Evolutionary conservation across 768 basidiomycete genomes (phyloP).

Genomic region (Rhodotorula kratochvilovae): DNA sequence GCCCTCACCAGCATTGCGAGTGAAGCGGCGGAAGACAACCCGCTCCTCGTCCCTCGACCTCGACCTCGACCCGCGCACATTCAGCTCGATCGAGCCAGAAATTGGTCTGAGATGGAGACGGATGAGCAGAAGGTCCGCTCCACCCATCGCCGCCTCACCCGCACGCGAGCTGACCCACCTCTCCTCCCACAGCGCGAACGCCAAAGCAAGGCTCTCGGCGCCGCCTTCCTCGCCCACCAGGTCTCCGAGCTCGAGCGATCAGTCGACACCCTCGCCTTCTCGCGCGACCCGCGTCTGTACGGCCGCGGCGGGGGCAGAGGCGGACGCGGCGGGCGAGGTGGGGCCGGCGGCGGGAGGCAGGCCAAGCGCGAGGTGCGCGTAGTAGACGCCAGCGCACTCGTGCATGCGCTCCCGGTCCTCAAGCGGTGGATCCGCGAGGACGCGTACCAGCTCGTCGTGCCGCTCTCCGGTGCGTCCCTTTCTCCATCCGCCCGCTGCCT

Average conservation of each 20-base stretch:
- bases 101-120: background rate
- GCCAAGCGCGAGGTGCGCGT: background rate
- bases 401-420: constrained; percentile 37
- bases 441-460: constrained; percentile 24
- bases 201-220: constrained; percentile 27
- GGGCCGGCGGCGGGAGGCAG: background rate
- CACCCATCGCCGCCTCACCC: background rate
- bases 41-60: too few species aligned
- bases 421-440: constrained; percentile 36
- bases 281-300: constrained; percentile 2
- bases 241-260: constrained; percentile 25
- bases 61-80: too few species aligned
- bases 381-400: constrained; percentile 28
- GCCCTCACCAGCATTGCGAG: too few species aligned
- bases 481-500: background rate
- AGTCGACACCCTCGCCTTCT: constrained; percentile 28
- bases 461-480: constrained; percentile 19
- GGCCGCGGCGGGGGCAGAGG: background rate
- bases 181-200: constrained; percentile 15
- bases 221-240: constrained; percentile 39
- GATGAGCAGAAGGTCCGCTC: background rate
- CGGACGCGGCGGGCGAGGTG: background rate
- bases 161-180: background rate
- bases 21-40: too few species aligned
- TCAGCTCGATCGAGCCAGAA: too few species aligned